Conservation (phyloP, 495 filamentous ascomycete species). For the Hypoxylon lienhwacheense region DNA sequence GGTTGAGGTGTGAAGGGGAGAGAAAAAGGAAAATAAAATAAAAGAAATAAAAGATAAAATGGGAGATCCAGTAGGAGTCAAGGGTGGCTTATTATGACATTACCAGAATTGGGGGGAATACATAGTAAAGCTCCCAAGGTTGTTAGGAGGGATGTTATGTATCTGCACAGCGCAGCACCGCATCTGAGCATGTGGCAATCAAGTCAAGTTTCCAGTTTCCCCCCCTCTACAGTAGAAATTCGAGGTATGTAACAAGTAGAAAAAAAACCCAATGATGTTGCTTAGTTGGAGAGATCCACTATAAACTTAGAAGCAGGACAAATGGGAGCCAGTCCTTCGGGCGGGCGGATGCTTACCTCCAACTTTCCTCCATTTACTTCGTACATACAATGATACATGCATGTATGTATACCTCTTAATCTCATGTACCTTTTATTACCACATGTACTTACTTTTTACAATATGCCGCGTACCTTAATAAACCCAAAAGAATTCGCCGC, state of each 20-base stretch:
- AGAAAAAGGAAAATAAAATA: not conserved
- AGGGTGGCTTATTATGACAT: not conserved
- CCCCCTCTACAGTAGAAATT: no score
- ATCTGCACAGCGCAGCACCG: not conserved
- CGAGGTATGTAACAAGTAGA: no score
- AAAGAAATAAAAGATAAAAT: not conserved
- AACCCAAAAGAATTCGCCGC: no score
- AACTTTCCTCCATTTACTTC: no score
- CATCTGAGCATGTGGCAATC: no score
- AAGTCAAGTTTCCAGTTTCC: no score
- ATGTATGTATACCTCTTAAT: no score
- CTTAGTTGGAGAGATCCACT: conserved; percentile 3
- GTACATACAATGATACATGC: no score
- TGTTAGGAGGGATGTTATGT: not conserved
- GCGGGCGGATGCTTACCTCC: conserved; percentile 27
- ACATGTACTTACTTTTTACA: no score
- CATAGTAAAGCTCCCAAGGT: conserved; percentile 1
- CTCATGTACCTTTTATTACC: no score
- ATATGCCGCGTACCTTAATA: no score
- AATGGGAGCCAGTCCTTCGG: conserved; percentile 29
- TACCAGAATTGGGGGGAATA: not conserved
- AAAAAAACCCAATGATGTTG: conserved; percentile 14
- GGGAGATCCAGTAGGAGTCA: not conserved
- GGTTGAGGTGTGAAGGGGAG: not conserved
- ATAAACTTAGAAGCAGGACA: conserved; percentile 31